Base-by-base conservation (phyloP, 2,329 filamentous ascomycete genomes). In the Sclerotinia glacialis region DNA sequence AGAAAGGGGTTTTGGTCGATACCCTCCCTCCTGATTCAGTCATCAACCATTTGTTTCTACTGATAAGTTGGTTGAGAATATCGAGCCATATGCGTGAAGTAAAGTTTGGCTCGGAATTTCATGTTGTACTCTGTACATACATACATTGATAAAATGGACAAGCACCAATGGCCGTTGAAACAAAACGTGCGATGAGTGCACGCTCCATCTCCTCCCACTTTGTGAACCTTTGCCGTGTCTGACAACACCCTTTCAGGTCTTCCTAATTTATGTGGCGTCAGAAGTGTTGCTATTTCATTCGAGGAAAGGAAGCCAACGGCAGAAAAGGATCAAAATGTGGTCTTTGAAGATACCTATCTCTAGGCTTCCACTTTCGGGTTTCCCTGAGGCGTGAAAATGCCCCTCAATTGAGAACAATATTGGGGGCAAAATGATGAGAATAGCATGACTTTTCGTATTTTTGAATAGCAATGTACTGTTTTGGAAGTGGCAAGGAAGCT, bases 1-100 rank as follows among this genome's bases (percentile, higher is more conserved):
- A 49, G n/a, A 37, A 60, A 61, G 44, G 56, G 55, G 58, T n/a
- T 60, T 60, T 26, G 21, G 7, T 21, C 47, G 44, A 60, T 23
- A 21, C 31, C n/a, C 40, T n/a, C 40, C 34, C 18, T 14, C n/a
- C n/a, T n/a, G n/a, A 18, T 64, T 46, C 23, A 26, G 14, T 56
- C 11, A 26, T 56, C 11, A 21, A 47, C 18, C 56, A n/a, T 37
- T n/a, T 16, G 26, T 23, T 56, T 37, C 21, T 28, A 26, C n/a
- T 44, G n/a, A 64, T 23, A 21, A 11, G 5, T 40, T 34, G 18
- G 16, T n/a, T 42, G 21, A 55, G 23, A 23, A 42, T 42, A 44
- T 42, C 16, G 37, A 64, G 60, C 49, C 23, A 55, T 23, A 55
- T 31, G 37, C 18, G 14, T 23, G 49, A 53, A 44, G 40, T n/a